Evolutionary conservation across 1,284 basidiomycete species (phyloP).

Genomic region (Marasmius tenuissimus): DNA sequence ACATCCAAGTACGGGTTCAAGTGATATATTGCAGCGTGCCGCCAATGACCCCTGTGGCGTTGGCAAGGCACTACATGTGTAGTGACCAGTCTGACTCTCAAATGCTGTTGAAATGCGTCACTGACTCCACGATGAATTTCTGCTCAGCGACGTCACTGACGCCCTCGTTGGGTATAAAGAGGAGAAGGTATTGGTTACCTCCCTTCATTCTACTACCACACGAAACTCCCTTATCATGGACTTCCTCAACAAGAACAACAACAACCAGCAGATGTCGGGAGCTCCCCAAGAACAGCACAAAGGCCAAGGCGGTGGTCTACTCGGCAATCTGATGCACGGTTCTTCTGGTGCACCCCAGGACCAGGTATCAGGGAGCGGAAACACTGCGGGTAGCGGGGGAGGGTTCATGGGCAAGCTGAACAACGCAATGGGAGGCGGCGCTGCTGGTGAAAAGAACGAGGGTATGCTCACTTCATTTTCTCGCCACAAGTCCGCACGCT

Average conservation of each 20-base stretch:
- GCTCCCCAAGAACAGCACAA: not conserved
- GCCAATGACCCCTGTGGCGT: not conserved
- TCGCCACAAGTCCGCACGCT: not conserved
- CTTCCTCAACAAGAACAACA: not conserved
- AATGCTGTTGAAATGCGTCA: not conserved
- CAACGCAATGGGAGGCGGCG: conserved; percentile 15
- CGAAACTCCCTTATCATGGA: not conserved
- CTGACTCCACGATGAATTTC: not conserved
- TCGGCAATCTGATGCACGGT: not conserved
- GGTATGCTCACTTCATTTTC: conserved; percentile 7
- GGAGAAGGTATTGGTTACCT: not conserved
- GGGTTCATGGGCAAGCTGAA: conserved; percentile 19
- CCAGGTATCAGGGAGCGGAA: not conserved
- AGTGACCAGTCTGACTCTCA: no score
- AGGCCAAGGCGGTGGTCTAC: not conserved
- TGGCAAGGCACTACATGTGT: no score
- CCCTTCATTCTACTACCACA: not conserved
- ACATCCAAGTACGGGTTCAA: no score
- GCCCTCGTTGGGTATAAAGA: not conserved
- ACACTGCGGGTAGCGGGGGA: conserved; percentile 1
- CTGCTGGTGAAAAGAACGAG: conserved; percentile 17
- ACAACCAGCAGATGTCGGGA: not conserved
- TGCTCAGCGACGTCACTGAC: not conserved
- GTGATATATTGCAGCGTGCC: no score
- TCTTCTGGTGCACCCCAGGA: not conserved